Evolutionary conservation across 2,329 filamentous ascomycete species (phyloP), one percentile per base, ranked within the genome.

Genomic region (Moelleriella libera): DNA sequence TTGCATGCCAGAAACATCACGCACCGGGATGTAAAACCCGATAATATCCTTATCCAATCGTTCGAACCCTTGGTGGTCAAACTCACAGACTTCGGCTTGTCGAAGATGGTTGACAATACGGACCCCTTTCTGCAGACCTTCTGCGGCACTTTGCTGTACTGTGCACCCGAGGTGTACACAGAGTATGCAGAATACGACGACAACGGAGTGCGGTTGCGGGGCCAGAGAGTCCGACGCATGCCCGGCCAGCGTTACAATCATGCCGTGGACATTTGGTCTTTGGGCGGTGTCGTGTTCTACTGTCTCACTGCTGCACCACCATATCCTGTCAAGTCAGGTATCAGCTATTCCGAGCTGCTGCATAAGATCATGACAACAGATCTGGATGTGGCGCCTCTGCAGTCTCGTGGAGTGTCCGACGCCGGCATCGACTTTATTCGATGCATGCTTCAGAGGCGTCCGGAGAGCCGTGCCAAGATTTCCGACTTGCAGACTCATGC

Each of bases 1-100:
- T 72, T 98, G 7, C 92, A 98, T 63, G 71, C 74, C 47, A 83
- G 85, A 57, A 88, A 84, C 59, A 96, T 98, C 56, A 97, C 90
- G 0, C 92, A 98, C 65, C 84, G 92, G n/a, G 92, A 98, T 63
- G 88, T 98, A 59, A 98, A 98, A 61, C 92, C 92, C 0, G 92
- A 98, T 69, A 98, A 98, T 58, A 96, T 98, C 51, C 72, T 98
- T 41, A 85, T 97, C 54, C 73, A 81, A 9, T 82, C 80, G 1
- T 62, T 78, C 8, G 70, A 82, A 5, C 88, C 89, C 0, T 77
- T 95, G 45, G 72, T 78, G 11, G 83, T 97, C 56, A 97, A 98
- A 64, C 71, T 98, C 11, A 95, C 92, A 0, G 92, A 98, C 61
- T 98, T 98, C 68, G 92, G 92, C 3, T 68, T 98, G 5, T 97